Percentiles rank a stretch among this genome's conserved stretches.
phyloP scores from a whole-genome alignment of 768 basidiomycete genomes.

The Naganishia vaughanmartiniae region DNA sequence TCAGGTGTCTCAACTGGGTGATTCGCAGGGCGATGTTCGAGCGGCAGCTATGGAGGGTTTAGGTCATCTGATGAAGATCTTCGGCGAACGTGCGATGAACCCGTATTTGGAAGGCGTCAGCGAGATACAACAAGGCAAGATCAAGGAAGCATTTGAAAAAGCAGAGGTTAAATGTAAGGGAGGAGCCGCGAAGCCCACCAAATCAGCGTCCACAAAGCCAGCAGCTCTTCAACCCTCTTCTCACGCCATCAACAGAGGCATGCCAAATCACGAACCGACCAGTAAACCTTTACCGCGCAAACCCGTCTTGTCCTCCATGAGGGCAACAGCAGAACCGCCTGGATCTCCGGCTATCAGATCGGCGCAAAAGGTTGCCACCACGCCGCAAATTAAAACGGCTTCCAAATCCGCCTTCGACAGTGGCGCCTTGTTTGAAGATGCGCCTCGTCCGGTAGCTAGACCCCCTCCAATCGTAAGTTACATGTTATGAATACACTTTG shows the following conservation, averaged over 20 bases:
- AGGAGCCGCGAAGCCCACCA: conserved; percentile 58
- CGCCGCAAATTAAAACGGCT: conserved; percentile 41
- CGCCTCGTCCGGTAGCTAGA: conserved; percentile 39
- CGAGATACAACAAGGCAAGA: conserved; percentile 83
- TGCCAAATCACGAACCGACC: conserved; percentile 10
- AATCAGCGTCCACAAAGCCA: conserved; percentile 44
- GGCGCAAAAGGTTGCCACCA: conserved; percentile 8
- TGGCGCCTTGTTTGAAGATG: conserved; percentile 23
- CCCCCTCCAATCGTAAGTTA: conserved; percentile 35
- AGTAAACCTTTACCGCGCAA: conserved; percentile 4
- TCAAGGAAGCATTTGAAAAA: conserved; percentile 88
- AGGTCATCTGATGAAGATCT: conserved; percentile 91
- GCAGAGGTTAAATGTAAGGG: conserved; percentile 86
- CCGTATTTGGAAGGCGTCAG: conserved; percentile 79
- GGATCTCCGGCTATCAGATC: conserved; percentile 25
- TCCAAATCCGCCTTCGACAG: conserved; percentile 34
- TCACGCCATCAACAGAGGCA: conserved; percentile 13
- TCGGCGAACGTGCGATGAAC: conserved; percentile 87
- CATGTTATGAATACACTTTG: background rate
- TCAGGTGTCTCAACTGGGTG: conserved; percentile 73
- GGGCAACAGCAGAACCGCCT: conserved; percentile 24
- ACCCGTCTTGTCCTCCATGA: conserved; percentile 25
- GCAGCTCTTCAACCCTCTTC: conserved; percentile 49
- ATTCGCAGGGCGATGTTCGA: conserved; percentile 81
- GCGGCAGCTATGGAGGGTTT: conserved; percentile 84